Evolutionary conservation across 768 basidiomycete species (phyloP).

Genomic region (Lactarius sanguifluus): DNA sequence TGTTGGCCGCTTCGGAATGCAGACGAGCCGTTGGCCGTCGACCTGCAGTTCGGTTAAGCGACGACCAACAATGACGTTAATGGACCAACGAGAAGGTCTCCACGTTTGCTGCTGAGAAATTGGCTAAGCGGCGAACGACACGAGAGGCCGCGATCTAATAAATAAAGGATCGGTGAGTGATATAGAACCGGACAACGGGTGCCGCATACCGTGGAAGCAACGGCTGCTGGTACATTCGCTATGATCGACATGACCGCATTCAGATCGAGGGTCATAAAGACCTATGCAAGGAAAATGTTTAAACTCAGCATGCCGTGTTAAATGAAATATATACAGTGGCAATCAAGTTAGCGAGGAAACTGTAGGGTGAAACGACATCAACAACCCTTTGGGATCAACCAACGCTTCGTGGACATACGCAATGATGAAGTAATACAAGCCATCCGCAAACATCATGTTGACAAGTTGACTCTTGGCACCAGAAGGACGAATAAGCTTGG

Average conservation of each 20-base stretch:
- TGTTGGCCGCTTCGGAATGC: constrained; percentile 28
- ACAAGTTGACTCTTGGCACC: constrained; percentile 48
- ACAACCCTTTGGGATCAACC: constrained; percentile 33
- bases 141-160: constrained; percentile 57
- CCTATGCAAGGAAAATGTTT: constrained; percentile 39
- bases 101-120: constrained; percentile 39
- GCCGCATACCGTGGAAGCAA: constrained; percentile 13
- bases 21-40: constrained; percentile 27
- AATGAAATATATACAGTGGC: constrained; percentile 36
- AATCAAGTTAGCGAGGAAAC: constrained; percentile 43
- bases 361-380: constrained; percentile 22
- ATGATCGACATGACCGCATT: constrained; percentile 67
- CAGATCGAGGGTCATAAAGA: constrained; percentile 65
- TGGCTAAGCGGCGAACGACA: constrained; percentile 58
- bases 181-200: neutral
- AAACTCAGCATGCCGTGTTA: neutral
- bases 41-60: constrained; percentile 26
- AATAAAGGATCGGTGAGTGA: neutral
- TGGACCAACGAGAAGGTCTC: constrained; percentile 35
- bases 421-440: constrained; percentile 72
- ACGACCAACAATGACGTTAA: constrained; percentile 22
- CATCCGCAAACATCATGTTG: constrained; percentile 67
- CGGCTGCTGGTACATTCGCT: constrained; percentile 63
- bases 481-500: constrained; percentile 48
- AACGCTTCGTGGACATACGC: constrained; percentile 47